Base-by-base conservation (phyloP, 2,329 filamentous ascomycete species). In the Aspergillus pseudoterreus region DNA sequence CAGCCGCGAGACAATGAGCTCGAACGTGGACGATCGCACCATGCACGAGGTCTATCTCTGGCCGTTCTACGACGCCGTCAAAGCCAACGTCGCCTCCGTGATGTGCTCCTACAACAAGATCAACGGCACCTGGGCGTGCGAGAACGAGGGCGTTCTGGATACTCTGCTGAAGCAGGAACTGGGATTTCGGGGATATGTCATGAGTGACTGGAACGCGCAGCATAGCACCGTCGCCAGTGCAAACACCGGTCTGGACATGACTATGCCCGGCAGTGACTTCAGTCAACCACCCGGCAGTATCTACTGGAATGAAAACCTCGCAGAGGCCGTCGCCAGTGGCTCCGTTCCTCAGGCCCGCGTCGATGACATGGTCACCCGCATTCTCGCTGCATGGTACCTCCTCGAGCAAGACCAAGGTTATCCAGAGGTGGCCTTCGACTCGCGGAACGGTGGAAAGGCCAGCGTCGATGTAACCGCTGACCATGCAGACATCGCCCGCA, bases 161-260 rank as follows among this genome's bases (percentile, higher is more conserved):
- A 83, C 84, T 42, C 72, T 94, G 2, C 76, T 94, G 60, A 94
- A 94, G 74, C 80, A 81, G 24, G 88, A 94, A 70, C 77, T 92
- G 1, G 88, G 87, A 39, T 92, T 92, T 73, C 87, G 90, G 59
- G 88, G 88, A 0, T 90, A 90, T 61, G 80, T 92, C 51, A 84
- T 89, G 81, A 83, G 80, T n/a, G 89, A 95, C 67, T 94, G 88
- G 87, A 76, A 81, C 58, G 89, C 87, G 4, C 86, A 90, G 61
- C 87, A 92, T 62, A 76, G 82, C 3, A 87, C 86, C 56, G 84
- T 81, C 4, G 75, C 82, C 22, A 82, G 79, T 33, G 85, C 88
- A 2, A 75, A 83, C 35, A 87, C 88, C 19, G 90, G 89, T 36
- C 75, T 94, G 21, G 90, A 95, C 68, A 91, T 94, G 88, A 80